Evolutionary conservation across 2,329 filamentous ascomycete species (phyloP).

Genomic region (Verticillium klebahnii): DNA sequence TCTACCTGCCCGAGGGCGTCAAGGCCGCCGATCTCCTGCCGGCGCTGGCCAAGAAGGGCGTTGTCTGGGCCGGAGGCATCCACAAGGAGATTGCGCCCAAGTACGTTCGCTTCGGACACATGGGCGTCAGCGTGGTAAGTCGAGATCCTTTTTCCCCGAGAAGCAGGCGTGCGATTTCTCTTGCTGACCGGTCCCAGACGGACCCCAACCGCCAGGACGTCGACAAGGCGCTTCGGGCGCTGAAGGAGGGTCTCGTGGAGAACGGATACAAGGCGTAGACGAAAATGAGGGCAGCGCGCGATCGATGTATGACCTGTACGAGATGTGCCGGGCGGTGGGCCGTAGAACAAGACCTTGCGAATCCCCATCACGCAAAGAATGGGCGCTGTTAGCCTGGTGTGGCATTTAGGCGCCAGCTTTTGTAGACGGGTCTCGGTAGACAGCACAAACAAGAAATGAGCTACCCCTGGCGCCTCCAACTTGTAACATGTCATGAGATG

Average conservation of each 20-base stretch:
- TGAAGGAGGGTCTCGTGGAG: slow-evolving; percentile 71
- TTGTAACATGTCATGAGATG: no score
- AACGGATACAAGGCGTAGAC: slow-evolving; percentile 55
- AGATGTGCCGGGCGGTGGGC: neutral
- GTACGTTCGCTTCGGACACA: slow-evolving; percentile 95
- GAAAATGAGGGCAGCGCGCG: neutral
- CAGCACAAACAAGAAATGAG: neutral
- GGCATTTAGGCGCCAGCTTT: neutral
- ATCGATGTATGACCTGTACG: neutral
- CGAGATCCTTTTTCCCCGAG: neutral
- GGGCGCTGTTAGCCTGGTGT: neutral
- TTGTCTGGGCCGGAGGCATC: slow-evolving; percentile 91
- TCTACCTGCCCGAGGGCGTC: slow-evolving; percentile 84
- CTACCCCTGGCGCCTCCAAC: neutral
- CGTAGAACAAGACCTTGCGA: neutral
- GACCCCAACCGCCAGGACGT: slow-evolving; percentile 77
- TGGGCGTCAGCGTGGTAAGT: slow-evolving; percentile 85
- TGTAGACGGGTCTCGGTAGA: neutral
- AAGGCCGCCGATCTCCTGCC: slow-evolving; percentile 80
- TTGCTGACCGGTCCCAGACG: slow-evolving; percentile 37
- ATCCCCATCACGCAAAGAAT: neutral
- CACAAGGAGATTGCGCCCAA: slow-evolving; percentile 93
- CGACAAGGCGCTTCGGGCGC: slow-evolving; percentile 73
- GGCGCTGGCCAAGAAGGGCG: slow-evolving; percentile 76
- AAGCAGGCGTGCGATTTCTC: neutral